phyloP scores from a whole-genome alignment of 1,284 basidiomycete species.

The Apiotrichum gamsii region DNA sequence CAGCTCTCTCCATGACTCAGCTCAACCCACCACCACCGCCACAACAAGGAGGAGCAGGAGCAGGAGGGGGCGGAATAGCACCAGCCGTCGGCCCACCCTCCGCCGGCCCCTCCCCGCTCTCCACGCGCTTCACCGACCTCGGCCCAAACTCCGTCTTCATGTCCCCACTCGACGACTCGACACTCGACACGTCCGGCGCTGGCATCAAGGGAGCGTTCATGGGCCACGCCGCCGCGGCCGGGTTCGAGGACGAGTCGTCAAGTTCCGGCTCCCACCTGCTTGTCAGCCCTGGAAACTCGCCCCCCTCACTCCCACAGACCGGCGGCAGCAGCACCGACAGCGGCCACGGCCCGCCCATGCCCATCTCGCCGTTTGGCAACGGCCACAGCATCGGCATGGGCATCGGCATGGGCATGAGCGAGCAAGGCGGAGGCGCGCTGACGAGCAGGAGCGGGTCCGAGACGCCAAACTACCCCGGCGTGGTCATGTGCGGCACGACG shows the following conservation, averaged over 20 bases:
- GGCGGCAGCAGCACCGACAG: background rate
- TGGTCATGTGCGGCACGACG: conserved; percentile 23
- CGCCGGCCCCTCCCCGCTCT: background rate
- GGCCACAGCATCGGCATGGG: too few relatives aligned
- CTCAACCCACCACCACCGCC: background rate
- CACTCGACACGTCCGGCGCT: too few relatives aligned
- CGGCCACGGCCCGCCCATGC: too few relatives aligned
- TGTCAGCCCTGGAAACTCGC: background rate
- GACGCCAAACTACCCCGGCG: conserved; percentile 33
- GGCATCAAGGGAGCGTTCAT: too few relatives aligned
- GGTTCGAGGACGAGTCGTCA: background rate
- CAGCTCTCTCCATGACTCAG: conserved; percentile 6
- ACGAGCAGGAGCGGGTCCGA: too few relatives aligned
- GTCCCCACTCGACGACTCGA: conserved; percentile 5
- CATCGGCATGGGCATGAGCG: too few relatives aligned
- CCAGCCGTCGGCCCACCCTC: background rate
- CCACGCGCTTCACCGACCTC: background rate
- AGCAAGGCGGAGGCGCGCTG: too few relatives aligned
- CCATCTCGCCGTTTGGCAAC: too few relatives aligned
- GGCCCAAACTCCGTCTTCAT: background rate
- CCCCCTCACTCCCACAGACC: background rate
- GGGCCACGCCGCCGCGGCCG: background rate
- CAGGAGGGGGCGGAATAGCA: too few relatives aligned
- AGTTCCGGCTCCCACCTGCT: background rate
- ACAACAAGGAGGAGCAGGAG: too few relatives aligned